A percentile compares a stretch with the other conserved stretches of the same genome.
These are phyloP conservation scores for Flaveria brownii DNA, from an alignment of 129 eudicot genomes.

Conservation along the genomic window DNA sequence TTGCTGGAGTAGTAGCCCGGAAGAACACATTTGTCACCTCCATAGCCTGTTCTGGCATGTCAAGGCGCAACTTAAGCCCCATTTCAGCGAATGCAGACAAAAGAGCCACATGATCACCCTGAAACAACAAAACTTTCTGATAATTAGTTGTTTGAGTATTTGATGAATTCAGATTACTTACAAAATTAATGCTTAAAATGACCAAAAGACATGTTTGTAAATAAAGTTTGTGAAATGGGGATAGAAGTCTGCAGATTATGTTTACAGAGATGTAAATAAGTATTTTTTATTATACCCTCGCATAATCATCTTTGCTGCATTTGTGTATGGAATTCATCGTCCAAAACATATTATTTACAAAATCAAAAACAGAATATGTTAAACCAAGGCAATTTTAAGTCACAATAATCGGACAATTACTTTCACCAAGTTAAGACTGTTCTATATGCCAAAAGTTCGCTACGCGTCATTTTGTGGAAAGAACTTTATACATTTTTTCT, in stretches of 20 bases:
- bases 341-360: background rate
- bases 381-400: background rate
- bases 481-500: background rate
- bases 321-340: background rate
- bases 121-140: slow-evolving; percentile 23
- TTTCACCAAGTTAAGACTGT: background rate
- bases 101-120: slow-evolving; percentile 99
- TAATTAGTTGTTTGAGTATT: background rate
- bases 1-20: slow-evolving; percentile 79
- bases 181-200: background rate
- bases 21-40: slow-evolving; percentile 81
- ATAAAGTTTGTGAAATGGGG: background rate
- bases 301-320: background rate
- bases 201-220: background rate
- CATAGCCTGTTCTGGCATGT: slow-evolving; percentile 98
- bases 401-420: background rate
- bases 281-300: background rate
- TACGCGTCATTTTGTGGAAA: background rate
- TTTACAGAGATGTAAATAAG: background rate
- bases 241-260: background rate
- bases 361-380: background rate
- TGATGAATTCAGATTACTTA: background rate
- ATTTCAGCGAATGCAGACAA: slow-evolving; percentile 92
- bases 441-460: slow-evolving; percentile 10
- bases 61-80: slow-evolving; percentile 92